Evolutionary conservation across 345 rosid genomes (phyloP), one percentile per base, ranked within the genome.

Genomic region (Stellera chamaejasme): DNA sequence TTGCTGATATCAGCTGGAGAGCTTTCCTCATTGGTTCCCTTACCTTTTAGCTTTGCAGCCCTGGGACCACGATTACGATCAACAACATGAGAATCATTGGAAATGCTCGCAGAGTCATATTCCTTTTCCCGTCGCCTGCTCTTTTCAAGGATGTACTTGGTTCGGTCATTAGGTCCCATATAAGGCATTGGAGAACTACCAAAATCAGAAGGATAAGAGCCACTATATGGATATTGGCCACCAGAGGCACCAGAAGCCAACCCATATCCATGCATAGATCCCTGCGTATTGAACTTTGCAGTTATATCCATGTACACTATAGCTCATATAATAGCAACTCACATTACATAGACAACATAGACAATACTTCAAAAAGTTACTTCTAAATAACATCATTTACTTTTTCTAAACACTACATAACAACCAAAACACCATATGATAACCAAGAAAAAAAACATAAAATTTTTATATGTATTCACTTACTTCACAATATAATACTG

Each of bases 1-100:
- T 64, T 68, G 56, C 71, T 52, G 61, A 66, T 68, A 69, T 62
- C 76, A 66, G 65, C 55, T 16, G 67, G 59, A 54, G 76, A 55
- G 58, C 46, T 43, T 19, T 58, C 59, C 47, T 72, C 80, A 50
- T 66, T 50, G 42, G 64, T 43, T 48, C 66, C 67, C 74, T 77
- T 84, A 64, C 61, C 76, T 69, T 75, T 77, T 48, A 67, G 51
- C 67, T 66, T 79, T 28, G 79, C 79, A 66, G 91, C 79, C 67
- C 91, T 66, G 44, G 91, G 91, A 41, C 91, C 91, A 52, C 88
- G 77, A 70, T 82, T 84, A 44, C 61, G 77, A 46, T 74, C 77
- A 43, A 64, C 61, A 61, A 77, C 80, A 68, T 74, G 66, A 26
- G 75, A 66, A 64, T 84, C 88, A 60, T 43, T 77, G 8, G 79